phyloP scores from a whole-genome alignment of 2,329 filamentous ascomycete genomes.

The Aspergillus caelatus region DNA sequence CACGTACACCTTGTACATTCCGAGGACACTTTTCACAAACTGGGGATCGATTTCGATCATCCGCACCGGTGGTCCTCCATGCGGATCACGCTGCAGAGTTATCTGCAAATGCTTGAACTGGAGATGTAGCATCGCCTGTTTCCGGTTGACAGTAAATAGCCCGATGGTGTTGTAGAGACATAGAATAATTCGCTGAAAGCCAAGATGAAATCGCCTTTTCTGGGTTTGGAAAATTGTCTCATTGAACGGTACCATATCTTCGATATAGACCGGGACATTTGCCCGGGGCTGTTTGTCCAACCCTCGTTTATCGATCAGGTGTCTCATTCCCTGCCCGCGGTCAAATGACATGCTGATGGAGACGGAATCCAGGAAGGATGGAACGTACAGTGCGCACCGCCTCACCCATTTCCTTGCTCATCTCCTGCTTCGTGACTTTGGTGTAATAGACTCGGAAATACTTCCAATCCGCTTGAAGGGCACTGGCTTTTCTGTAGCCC shows the following conservation, averaged over 20 bases:
- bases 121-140: slow-evolving; percentile 21
- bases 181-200: slow-evolving; percentile 24
- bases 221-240: slow-evolving; percentile 23
- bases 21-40: slow-evolving; percentile 27
- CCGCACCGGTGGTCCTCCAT: slow-evolving; percentile 19
- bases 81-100: slow-evolving; percentile 23
- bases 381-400: slow-evolving; percentile 19
- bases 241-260: slow-evolving; percentile 26
- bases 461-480: slow-evolving; percentile 26
- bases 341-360: slow-evolving; percentile 1
- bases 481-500: slow-evolving; percentile 20
- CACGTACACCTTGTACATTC: slow-evolving; percentile 27
- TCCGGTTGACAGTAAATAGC: slow-evolving; percentile 26
- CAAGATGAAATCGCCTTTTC: slow-evolving; percentile 25
- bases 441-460: slow-evolving; percentile 26
- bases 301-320: slow-evolving; percentile 20
- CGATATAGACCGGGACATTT: slow-evolving; percentile 25
- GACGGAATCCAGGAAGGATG: slow-evolving; percentile 3
- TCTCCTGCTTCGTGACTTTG: slow-evolving; percentile 15
- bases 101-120: slow-evolving; percentile 25
- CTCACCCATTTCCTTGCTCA: slow-evolving; percentile 21
- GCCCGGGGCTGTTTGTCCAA: slow-evolving; percentile 19
- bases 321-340: slow-evolving; percentile 18
- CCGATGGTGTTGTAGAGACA: slow-evolving; percentile 26
- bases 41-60: slow-evolving; percentile 23